phyloP scores from a whole-genome alignment of 2,329 filamentous ascomycete genomes.

The Capronia coronata region DNA sequence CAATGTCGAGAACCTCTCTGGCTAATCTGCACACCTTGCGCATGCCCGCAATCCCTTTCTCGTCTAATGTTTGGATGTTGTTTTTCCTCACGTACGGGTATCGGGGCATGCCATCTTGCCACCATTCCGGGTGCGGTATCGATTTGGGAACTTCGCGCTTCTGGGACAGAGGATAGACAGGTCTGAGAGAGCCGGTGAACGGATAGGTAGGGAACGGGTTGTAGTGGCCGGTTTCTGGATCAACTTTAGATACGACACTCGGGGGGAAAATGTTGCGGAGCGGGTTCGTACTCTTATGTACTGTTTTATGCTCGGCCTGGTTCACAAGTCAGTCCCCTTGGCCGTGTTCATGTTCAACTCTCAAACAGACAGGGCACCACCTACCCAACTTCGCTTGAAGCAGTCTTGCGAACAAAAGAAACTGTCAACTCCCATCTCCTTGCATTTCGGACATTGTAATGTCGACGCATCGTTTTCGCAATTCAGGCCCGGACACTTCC shows the following conservation, averaged over 20 bases:
- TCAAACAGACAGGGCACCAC: slow-evolving; percentile 31
- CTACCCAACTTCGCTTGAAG: slow-evolving; percentile 98
- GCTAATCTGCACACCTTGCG: slow-evolving; percentile 81
- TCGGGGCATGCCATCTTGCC: slow-evolving; percentile 70
- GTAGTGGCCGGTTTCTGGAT: slow-evolving; percentile 80
- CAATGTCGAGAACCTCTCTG: slow-evolving; percentile 87
- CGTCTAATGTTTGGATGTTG: slow-evolving; percentile 75
- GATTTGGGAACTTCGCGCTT: slow-evolving; percentile 67
- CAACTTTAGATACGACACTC: slow-evolving; percentile 81
- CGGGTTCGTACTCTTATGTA: slow-evolving; percentile 73
- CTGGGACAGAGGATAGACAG: slow-evolving; percentile 76
- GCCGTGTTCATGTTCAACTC: too few relatives aligned
- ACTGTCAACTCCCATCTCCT: slow-evolving; percentile 83
- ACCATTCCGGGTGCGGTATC: slow-evolving; percentile 83
- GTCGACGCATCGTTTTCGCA: slow-evolving; percentile 80
- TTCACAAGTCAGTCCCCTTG: slow-evolving; percentile 7
- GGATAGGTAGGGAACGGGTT: slow-evolving; percentile 87
- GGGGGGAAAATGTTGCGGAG: slow-evolving; percentile 69
- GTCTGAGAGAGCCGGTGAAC: slow-evolving; percentile 74
- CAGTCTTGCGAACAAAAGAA: slow-evolving; percentile 98
- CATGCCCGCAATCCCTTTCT: slow-evolving; percentile 79
- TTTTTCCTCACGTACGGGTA: slow-evolving; percentile 62
- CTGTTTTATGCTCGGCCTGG: slow-evolving; percentile 72
- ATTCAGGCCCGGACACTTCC: slow-evolving; percentile 67
- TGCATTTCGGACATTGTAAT: slow-evolving; percentile 89